Base-by-base conservation (phyloP, 345 rosid species). In the Adansonia digitata region DNA sequence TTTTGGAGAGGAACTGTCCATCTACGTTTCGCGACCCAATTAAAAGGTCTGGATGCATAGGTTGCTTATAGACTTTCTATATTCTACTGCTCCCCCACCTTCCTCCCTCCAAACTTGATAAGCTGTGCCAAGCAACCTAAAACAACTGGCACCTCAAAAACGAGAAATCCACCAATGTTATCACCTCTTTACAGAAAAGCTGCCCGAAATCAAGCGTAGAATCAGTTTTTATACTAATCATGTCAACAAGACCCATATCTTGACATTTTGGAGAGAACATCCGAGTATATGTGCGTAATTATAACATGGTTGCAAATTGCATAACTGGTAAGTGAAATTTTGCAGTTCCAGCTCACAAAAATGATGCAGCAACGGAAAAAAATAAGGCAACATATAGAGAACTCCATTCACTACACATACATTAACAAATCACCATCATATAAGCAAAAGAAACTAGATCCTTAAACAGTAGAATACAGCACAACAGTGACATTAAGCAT, bases 1-100 rank as follows among this genome's bases (percentile, higher is more conserved):
- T 74, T 82, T 86, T 18, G 73, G 69, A 55, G 85, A 83, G 82
- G 84, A 73, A 79, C 73, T 82, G 53, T 84, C 93, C 92, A 88
- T 90, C 85, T 85, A 92, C 81, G 73, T 78, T 78, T 64, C 68
- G 67, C 64, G 67, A 57, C 81, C 70, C 77, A 73, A 71, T 74
- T 79, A 52, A 62, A 70, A 75, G 49, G 71, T 40, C 6, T 2
- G 65, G 77, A 74, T 46, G 76, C 86, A 77, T 74, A 79, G 74
- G 56, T 71, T 22, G 39, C 55, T 69, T 15, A 46, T 68, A 27
- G 39, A 27, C 56, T 46, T 68, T 68, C 72, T n/a, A 65, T 27
- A 31, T 9, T 65, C 71, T 71, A 75, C 67, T 39, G 74, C 39
- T 65, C 42, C 57, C 12, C 39, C 43, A 61, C 57, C 39, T 65